Evolutionary conservation across 805 yeast species (phyloP).

Genomic region (Yarrowia alimentaria): DNA sequence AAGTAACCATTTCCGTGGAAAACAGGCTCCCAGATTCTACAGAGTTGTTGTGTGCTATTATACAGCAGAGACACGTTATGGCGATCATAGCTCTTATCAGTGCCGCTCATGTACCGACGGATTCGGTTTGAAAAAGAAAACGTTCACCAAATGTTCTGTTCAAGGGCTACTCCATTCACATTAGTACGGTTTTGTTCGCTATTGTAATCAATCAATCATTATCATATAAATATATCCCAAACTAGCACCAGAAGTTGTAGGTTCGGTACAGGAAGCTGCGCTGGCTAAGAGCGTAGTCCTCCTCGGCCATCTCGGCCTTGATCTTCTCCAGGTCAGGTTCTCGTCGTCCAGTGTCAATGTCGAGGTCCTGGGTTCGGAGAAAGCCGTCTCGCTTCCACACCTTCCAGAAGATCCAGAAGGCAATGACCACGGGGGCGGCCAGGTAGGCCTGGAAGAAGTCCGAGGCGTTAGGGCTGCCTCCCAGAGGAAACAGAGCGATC

Average conservation of each 20-base stretch:
- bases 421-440: no score
- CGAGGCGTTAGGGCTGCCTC: conserved; percentile 48
- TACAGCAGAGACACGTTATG: no score
- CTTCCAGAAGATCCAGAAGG: conserved; percentile 59
- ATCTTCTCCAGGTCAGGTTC: conserved; percentile 53
- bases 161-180: no score
- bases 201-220: not conserved
- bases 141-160: no score
- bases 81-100: no score
- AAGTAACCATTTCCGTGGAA: no score
- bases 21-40: no score
- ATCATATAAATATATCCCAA: conserved; percentile 23
- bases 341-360: conserved; percentile 61
- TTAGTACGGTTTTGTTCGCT: not conserved
- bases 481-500: conserved; percentile 72
- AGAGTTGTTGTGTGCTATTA: no score
- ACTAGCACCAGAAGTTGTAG: conserved; percentile 49
- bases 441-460: conserved; percentile 64
- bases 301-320: conserved; percentile 53
- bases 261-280: conserved; percentile 51
- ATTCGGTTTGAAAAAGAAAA: no score
- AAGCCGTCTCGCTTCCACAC: conserved; percentile 46
- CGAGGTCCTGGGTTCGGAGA: conserved; percentile 51
- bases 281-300: conserved; percentile 43
- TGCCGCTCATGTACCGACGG: no score